Percentiles rank a stretch among this genome's conserved stretches.
Conservation (phyloP, 495 filamentous ascomycete species). For the Staphylotrichum longicolle region DNA sequence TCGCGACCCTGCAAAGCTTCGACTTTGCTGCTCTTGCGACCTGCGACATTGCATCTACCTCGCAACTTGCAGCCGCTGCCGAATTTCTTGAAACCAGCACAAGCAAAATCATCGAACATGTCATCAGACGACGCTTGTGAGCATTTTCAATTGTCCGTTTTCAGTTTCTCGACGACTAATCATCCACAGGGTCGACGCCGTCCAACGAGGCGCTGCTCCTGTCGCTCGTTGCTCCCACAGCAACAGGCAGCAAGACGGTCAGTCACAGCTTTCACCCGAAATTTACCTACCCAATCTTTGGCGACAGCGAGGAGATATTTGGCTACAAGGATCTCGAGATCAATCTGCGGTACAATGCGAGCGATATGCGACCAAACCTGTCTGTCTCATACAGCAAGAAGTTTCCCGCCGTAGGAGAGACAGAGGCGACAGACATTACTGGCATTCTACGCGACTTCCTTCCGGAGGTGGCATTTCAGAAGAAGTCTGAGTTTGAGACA, state of each 20-base stretch:
- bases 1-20: not conserved
- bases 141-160: not conserved
- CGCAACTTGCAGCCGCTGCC: not conserved
- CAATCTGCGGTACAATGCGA: conserved; percentile 72
- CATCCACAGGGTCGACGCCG: conserved; percentile 62
- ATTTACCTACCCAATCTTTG: conserved; percentile 91
- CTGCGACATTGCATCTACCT: not conserved
- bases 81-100: not conserved
- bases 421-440: conserved; percentile 63
- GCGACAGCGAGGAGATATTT: conserved; percentile 84
- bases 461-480: conserved; percentile 64
- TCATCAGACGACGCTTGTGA: conserved; percentile 26
- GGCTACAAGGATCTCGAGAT: conserved; percentile 81
- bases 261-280: conserved; percentile 68
- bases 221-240: conserved; percentile 61
- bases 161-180: not conserved
- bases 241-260: conserved; percentile 55
- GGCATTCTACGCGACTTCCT: conserved; percentile 65
- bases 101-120: conserved; percentile 17
- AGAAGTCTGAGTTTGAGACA: conserved; percentile 56
- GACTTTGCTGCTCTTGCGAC: not conserved
- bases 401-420: conserved; percentile 70
- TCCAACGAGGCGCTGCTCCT: conserved; percentile 73
- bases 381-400: conserved; percentile 69
- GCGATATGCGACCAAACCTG: conserved; percentile 75